A percentile compares a stretch with the other conserved stretches of the same genome.
These are phyloP conservation scores for Xylariaceae sp. DNA, from an alignment of 2,329 filamentous ascomycete species.

Conservation along the genomic window DNA sequence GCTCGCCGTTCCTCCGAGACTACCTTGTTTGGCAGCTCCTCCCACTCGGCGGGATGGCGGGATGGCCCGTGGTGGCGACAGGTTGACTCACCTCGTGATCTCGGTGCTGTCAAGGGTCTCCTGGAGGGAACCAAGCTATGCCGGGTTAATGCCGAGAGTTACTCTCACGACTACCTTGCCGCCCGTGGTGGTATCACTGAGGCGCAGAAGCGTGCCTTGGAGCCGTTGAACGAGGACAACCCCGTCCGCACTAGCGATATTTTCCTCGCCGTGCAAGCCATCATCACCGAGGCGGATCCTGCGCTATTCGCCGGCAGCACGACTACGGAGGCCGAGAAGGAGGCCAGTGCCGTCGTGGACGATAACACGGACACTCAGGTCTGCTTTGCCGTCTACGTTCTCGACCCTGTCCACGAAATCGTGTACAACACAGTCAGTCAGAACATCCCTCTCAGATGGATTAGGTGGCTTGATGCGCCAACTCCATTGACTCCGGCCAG, in stretches of 20 bases:
- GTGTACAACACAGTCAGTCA: conserved; percentile 81
- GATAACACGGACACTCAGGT: conserved; percentile 55
- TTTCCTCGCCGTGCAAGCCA: conserved; percentile 90
- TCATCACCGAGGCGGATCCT: conserved; percentile 58
- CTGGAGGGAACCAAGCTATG: conserved; percentile 87
- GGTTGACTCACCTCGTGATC: conserved; percentile 61
- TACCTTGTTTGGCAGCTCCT: conserved; percentile 45
- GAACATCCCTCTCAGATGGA: conserved; percentile 76
- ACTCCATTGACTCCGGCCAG: conserved; percentile 50
- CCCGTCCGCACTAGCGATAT: conserved; percentile 90
- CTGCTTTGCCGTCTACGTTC: conserved; percentile 70
- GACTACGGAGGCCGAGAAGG: conserved; percentile 50
- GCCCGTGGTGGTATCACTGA: conserved; percentile 71
- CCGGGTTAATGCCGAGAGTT: conserved; percentile 81
- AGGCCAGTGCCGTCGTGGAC: conserved; percentile 47
- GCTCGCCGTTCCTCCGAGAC: conserved; percentile 60
- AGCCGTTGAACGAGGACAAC: conserved; percentile 76
- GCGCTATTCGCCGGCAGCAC: conserved; percentile 62
- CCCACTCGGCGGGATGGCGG: conserved; percentile 60
- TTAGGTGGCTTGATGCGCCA: conserved; percentile 82
- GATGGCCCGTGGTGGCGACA: conserved; percentile 97
- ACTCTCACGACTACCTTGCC: conserved; percentile 79
- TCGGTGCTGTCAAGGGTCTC: conserved; percentile 74
- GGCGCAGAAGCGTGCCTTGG: conserved; percentile 72
- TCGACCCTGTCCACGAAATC: conserved; percentile 88